Base-by-base conservation (phyloP, 2,329 filamentous ascomycete species). In the Aspergillus sp. region DNA sequence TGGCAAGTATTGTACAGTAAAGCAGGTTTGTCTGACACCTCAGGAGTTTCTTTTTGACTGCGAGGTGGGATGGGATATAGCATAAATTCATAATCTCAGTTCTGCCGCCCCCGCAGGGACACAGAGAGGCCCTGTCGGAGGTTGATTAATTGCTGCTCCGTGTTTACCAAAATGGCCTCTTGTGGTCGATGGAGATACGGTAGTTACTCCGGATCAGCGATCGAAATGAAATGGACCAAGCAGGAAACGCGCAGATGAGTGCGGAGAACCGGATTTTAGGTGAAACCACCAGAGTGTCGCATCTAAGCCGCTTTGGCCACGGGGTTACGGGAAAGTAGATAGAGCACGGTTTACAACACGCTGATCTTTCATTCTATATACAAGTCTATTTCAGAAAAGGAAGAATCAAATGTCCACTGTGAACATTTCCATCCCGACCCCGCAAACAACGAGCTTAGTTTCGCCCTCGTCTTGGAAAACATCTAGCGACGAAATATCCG, bases 401-500 rank as follows among this genome's bases (percentile, higher is more conserved):
- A 31, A 31, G 27, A 4, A 56, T 45, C 39, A 39, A 19, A 62
- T 47, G 17, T 48, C 47, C 39, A 70, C 48, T 41, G 57, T 58
- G 65, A 78, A 74, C 56, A 80, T 63, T 60, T 83, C 79, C 73
- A 81, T 78, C 1, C 81, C 81, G 35, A 82, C 79, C 23, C 81
- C 81, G 53, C 75, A 77, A 1, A 82, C 64, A 44, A 83, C 51
- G 49, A 82, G 55, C 58, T 65, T 63, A 37, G 56, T 46, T 25
- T 63, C 61, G 3, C 54, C 59, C 12, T 54, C 44, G 6, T 62
- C 55, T 14, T 52, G 57, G 46, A 79, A 65, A 2, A 79, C 61
- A n/a, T 76, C 77, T 67, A 86, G 69, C 27, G 77, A 76, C 3
- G 82, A 81, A 17, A 84, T 77, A 70, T 87, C 84, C 14, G 83